phyloP scores from a whole-genome alignment of 768 basidiomycete genomes.

The Hypholoma fasciculare region DNA sequence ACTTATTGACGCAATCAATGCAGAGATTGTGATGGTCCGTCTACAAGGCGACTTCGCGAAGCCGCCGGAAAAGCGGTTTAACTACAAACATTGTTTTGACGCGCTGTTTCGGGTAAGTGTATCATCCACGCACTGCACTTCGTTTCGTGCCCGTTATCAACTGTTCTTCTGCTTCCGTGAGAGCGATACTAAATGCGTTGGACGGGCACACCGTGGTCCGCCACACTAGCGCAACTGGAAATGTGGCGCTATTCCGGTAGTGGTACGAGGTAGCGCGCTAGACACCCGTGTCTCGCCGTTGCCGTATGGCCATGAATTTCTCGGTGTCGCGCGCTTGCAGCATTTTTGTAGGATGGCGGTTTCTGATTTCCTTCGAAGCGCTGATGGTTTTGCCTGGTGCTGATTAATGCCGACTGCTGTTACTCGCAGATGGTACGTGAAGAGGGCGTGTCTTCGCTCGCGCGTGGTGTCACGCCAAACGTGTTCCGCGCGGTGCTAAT shows the following conservation, averaged over 20 bases:
- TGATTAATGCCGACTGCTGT: background rate
- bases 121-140: conserved; percentile 10
- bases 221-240: too few relatives aligned
- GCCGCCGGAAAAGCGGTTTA: conserved; percentile 83
- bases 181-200: too few relatives aligned
- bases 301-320: too few relatives aligned
- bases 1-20: background rate
- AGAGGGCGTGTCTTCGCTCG: conserved; percentile 77
- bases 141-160: background rate
- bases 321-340: background rate
- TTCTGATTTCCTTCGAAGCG: background rate
- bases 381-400: background rate
- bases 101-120: conserved; percentile 75
- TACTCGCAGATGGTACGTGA: conserved; percentile 76
- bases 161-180: too few relatives aligned
- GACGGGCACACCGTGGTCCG: too few relatives aligned
- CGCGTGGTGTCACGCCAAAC: conserved; percentile 80
- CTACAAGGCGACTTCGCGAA: conserved; percentile 92
- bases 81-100: conserved; percentile 89
- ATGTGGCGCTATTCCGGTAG: too few relatives aligned
- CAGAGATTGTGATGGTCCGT: conserved; percentile 84
- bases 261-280: background rate
- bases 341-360: too few relatives aligned
- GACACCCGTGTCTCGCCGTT: background rate
- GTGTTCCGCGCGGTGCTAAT: conserved; percentile 84